Evolutionary conservation across 2,329 filamentous ascomycete species (phyloP).

Genomic region (Aspergillus sp.): DNA sequence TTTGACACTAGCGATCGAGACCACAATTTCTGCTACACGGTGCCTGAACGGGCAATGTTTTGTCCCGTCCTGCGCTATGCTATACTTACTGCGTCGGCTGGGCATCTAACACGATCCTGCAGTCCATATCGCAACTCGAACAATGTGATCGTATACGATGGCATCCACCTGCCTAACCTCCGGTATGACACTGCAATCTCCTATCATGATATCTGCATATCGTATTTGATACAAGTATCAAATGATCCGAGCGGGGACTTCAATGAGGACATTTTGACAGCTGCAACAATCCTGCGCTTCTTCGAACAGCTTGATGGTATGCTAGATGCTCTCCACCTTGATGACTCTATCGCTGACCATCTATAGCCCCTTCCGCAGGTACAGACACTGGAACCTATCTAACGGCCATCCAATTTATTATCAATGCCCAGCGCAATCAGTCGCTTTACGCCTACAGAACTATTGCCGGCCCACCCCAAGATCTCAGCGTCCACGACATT

Average conservation of each 20-base stretch:
- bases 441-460: constrained; percentile 10
- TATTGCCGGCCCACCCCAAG: constrained; percentile 9
- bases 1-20: constrained; percentile 9
- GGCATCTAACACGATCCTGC: constrained; percentile 4
- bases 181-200: constrained; percentile 14
- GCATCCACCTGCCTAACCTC: constrained; percentile 2
- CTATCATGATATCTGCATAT: constrained; percentile 22
- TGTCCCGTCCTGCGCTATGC: constrained; percentile 9
- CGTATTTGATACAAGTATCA: constrained; percentile 21
- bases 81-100: constrained; percentile 7
- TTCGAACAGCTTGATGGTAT: constrained; percentile 53
- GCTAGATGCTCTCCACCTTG: too few relatives aligned
- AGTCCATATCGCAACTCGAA: background rate
- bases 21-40: constrained; percentile 6
- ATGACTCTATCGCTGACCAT: too few relatives aligned
- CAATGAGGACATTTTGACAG: constrained; percentile 49
- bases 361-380: constrained; percentile 4
- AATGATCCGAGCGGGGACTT: constrained; percentile 33
- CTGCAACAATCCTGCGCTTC: constrained; percentile 51
- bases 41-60: constrained; percentile 8
- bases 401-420: constrained; percentile 10
- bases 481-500: constrained; percentile 5
- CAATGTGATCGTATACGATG: constrained; percentile 1
- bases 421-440: constrained; percentile 7
- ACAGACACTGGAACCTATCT: constrained; percentile 9